Evolutionary conservation across 768 basidiomycete species (phyloP).

Genomic region (Amylocystis lapponica): DNA sequence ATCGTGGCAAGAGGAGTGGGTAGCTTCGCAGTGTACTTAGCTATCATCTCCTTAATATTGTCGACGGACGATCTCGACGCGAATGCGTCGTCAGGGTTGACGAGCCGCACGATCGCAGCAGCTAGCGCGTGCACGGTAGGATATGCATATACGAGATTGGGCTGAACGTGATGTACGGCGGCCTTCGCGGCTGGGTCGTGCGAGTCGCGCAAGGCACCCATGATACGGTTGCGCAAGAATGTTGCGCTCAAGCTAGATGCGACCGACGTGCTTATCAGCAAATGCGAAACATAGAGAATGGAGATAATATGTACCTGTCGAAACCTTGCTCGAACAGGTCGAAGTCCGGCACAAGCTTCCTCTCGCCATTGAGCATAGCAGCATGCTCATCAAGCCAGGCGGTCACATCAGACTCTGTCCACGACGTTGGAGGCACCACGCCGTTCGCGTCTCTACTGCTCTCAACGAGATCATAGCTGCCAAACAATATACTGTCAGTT

Average conservation of each 20-base stretch:
- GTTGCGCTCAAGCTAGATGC: constrained; percentile 20
- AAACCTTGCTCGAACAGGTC: constrained; percentile 36
- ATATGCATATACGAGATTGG: constrained; percentile 12
- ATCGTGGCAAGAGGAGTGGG: background rate
- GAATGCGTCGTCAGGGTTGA: constrained; percentile 11
- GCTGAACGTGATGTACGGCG: constrained; percentile 2
- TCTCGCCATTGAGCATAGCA: constrained; percentile 7
- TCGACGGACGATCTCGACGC: constrained; percentile 8
- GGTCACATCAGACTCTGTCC: constrained; percentile 4
- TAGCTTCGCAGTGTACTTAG: constrained; percentile 30
- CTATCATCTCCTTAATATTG: constrained; percentile 29
- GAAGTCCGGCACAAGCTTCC: constrained; percentile 23
- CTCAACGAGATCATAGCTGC: constrained; percentile 12
- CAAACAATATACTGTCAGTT: too few relatives aligned
- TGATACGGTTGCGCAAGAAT: constrained; percentile 27
- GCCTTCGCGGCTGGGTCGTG: constrained; percentile 1
- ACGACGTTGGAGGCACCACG: constrained; percentile 7
- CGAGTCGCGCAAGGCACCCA: constrained; percentile 21
- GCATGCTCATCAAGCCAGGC: constrained; percentile 12
- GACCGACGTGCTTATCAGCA: background rate
- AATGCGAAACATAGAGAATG: background rate
- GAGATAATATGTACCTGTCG: constrained; percentile 24
- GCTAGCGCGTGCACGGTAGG: constrained; percentile 12
- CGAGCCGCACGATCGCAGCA: background rate
- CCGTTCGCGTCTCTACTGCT: constrained; percentile 7